These are phyloP conservation scores for Trichoderma harzianum DNA, from an alignment of 2,329 filamentous ascomycete species.

Conservation along the genomic window DNA sequence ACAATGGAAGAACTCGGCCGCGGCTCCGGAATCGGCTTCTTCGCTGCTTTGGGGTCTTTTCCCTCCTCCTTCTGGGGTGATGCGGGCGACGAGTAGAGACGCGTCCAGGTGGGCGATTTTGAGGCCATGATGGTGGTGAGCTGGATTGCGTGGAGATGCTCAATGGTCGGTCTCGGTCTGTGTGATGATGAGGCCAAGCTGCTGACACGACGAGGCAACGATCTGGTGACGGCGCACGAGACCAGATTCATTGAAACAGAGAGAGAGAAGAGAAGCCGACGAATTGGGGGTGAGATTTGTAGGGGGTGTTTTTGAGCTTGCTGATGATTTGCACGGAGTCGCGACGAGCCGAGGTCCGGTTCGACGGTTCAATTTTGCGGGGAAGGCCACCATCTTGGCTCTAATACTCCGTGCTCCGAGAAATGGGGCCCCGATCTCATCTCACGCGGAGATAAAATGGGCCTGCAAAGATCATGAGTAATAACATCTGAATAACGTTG, in stretches of 20 bases:
- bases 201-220: neutral
- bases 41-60: conserved; percentile 21
- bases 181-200: neutral
- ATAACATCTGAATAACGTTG: neutral
- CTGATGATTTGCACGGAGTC: neutral
- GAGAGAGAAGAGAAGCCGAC: neutral
- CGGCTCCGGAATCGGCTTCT: conserved; percentile 39
- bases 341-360: conserved; percentile 12
- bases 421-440: conserved; percentile 7
- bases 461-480: neutral
- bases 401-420: neutral
- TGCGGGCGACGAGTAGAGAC: conserved; percentile 16
- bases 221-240: conserved; percentile 9
- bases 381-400: neutral
- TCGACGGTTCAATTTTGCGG: neutral
- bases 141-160: neutral
- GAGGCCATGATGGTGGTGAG: conserved; percentile 10
- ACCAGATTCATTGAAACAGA: conserved; percentile 10
- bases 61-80: conserved; percentile 8
- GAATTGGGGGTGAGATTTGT: neutral
- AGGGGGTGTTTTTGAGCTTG: neutral
- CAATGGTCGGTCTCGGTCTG: neutral
- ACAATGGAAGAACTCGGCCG: conserved; percentile 74
- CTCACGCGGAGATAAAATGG: neutral
- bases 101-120: neutral